Base-by-base conservation (phyloP, 2,329 filamentous ascomycete species). In the Fonsecaea pedrosoi region DNA sequence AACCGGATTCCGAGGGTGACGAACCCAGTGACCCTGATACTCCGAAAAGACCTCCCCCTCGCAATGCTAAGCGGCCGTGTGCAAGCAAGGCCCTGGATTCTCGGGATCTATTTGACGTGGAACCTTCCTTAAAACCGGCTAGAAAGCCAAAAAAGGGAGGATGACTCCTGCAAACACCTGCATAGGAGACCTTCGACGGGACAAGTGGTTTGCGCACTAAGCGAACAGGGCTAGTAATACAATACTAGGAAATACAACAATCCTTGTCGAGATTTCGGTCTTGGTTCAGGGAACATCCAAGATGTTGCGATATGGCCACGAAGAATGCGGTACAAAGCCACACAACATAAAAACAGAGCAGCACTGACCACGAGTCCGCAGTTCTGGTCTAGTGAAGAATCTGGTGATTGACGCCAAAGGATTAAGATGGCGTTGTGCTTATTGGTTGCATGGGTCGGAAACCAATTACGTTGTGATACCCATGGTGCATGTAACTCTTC, bases 241-340 rank as follows among this genome's bases (percentile, higher is more conserved):
- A 50, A 21, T 38, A 32, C 30, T 32, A 40, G 56, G 45, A 64
- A 54, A 40, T 71, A 64, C 37, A 64, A 64, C 15, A 64, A 71
- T 57, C 68, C 70, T 42, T 70, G 72, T 40, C 59, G 62, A 38
- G 66, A 71, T 60, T 50, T 64, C 30, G 18, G 64, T 18, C 64
- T 66, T 6, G 18, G 34, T 25, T 34, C 37, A 34, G 37, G 25
- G 30, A 65, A 65, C 6, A 50, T 62, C 1, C 35, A 60, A 34
- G 63, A 67, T 30, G 55, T 35, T 25, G 61, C 69, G 3, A 13
- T 56, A n/a, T 54, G 71, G 2, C 60, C 67, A 37, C 25, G 55
- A n/a, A 54, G 63, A 18, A 58, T 66, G 30, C 30, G 25, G 12
- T 32, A 38, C 12, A 35, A 65, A 35, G 34, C 32, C 48, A 18